phyloP scores from a whole-genome alignment of 306 rosid genomes.

The Quercus mongolica region DNA sequence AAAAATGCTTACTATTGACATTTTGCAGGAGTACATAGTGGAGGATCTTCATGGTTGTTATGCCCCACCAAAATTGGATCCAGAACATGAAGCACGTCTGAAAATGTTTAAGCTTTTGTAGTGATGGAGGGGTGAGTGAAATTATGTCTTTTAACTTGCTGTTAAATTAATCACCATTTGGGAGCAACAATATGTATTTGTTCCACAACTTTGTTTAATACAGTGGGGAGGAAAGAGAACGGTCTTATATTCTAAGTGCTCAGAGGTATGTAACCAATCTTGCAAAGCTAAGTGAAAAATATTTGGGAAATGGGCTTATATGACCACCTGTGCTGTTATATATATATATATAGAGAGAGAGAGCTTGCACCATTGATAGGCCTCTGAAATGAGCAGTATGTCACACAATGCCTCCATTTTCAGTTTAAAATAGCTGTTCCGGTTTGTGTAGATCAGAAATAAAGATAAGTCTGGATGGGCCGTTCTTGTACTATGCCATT shows the following conservation, averaged over 20 bases:
- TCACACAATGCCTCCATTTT: background rate
- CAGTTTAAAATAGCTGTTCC: background rate
- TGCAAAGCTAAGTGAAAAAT: constrained; percentile 6
- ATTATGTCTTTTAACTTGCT: constrained; percentile 13
- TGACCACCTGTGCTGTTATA: background rate
- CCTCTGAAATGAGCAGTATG: background rate
- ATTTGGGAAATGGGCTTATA: background rate
- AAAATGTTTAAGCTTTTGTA: constrained; percentile 89
- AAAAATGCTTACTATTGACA: background rate
- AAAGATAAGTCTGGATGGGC: background rate
- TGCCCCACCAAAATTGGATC: constrained; percentile 82
- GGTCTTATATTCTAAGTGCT: constrained; percentile 17
- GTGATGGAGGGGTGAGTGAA: constrained; percentile 12
- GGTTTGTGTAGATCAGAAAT: background rate
- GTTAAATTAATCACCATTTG: constrained; percentile 2
- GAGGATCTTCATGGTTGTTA: constrained; percentile 87
- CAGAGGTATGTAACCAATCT: constrained; percentile 18
- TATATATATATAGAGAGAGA: too few species aligned
- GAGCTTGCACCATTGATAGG: background rate
- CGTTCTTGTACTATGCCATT: background rate
- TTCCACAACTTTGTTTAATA: constrained; percentile 17
- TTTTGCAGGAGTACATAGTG: constrained; percentile 80
- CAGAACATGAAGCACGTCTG: constrained; percentile 85
- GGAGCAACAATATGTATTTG: constrained; percentile 15
- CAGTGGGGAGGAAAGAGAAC: constrained; percentile 20